Evolutionary conservation across 805 yeast genomes (phyloP).

Genomic region (Torulaspora indica): DNA sequence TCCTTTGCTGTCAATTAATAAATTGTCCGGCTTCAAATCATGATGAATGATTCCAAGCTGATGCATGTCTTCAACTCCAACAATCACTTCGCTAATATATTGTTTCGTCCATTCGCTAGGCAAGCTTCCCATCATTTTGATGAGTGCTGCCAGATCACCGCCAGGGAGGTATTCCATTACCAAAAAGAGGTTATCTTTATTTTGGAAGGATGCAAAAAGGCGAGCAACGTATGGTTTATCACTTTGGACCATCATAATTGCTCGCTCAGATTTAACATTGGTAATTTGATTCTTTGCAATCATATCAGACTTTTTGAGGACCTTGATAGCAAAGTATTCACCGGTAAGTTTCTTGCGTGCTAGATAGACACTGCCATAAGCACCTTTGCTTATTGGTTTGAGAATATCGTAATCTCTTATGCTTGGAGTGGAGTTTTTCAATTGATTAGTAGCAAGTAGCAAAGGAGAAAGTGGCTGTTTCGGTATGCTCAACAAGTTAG

Average conservation of each 20-base stretch:
- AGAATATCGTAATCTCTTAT: constrained; percentile 85
- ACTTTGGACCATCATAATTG: constrained; percentile 96
- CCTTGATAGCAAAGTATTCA: constrained; percentile 92
- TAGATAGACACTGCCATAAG: constrained; percentile 91
- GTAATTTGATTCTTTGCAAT: constrained; percentile 94
- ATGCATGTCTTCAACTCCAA: constrained; percentile 88
- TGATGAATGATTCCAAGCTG: constrained; percentile 86
- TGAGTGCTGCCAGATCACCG: constrained; percentile 87
- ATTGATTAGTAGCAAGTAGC: constrained; percentile 58
- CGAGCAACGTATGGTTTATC: constrained; percentile 92
- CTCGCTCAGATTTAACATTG: constrained; percentile 90
- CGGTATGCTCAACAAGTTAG: constrained; percentile 25
- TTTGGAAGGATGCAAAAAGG: constrained; percentile 82
- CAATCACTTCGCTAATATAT: constrained; percentile 84
- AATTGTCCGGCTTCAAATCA: constrained; percentile 91
- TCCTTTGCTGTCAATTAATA: constrained; percentile 79
- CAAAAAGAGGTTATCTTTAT: constrained; percentile 74
- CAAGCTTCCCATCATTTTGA: constrained; percentile 74
- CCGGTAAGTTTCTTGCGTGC: constrained; percentile 83
- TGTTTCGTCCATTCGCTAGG: constrained; percentile 83
- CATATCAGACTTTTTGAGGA: constrained; percentile 89
- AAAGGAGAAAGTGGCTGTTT: constrained; percentile 79
- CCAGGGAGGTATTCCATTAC: constrained; percentile 97
- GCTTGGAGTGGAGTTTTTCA: constrained; percentile 57
- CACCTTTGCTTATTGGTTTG: constrained; percentile 94